These are phyloP conservation scores for Cercospora zeina DNA, from an alignment of 2,329 filamentous ascomycete species.

Conservation along the genomic window DNA sequence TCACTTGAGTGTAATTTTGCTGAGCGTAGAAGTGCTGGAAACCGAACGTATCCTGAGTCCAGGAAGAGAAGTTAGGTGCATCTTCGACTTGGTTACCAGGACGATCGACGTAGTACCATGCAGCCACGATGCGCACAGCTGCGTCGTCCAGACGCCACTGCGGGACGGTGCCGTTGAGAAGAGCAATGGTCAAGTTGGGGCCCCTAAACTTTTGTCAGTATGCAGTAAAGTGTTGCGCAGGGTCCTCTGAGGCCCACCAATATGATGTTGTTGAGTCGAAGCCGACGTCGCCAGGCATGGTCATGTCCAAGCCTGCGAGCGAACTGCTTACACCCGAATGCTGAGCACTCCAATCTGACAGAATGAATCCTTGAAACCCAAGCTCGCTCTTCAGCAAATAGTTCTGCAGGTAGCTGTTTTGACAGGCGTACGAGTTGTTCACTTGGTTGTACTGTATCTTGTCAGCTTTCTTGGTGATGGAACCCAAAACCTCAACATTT, in stretches of 20 bases:
- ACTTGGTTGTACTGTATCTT: conserved; percentile 62
- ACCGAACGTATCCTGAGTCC: conserved; percentile 75
- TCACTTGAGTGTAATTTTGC: conserved; percentile 65
- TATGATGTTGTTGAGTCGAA: conserved; percentile 62
- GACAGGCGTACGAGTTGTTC: conserved; percentile 78
- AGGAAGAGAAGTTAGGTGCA: conserved; percentile 76
- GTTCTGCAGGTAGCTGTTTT: conserved; percentile 76
- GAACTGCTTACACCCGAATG: conserved; percentile 67
- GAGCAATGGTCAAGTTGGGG: conserved; percentile 79
- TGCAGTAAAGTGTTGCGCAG: too few species aligned
- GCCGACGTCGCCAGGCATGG: conserved; percentile 79
- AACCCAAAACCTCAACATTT: background rate
- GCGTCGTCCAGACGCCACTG: conserved; percentile 88
- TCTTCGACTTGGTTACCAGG: conserved; percentile 56
- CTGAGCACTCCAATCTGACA: conserved; percentile 69
- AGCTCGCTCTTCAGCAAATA: conserved; percentile 75
- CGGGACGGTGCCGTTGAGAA: conserved; percentile 86
- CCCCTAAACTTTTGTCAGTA: conserved; percentile 47
- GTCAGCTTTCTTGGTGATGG: background rate
- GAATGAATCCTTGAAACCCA: conserved; percentile 77
- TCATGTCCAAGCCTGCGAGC: conserved; percentile 67
- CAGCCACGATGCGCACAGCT: conserved; percentile 75
- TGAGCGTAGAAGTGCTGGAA: conserved; percentile 64
- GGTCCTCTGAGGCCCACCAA: conserved; percentile 20
- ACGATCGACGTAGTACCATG: conserved; percentile 64